A percentile compares a stretch with the other conserved stretches of the same genome.
Evolutionary conservation across 2,329 filamentous ascomycete species (phyloP).

Genomic region (Alternaria ethzedia): DNA sequence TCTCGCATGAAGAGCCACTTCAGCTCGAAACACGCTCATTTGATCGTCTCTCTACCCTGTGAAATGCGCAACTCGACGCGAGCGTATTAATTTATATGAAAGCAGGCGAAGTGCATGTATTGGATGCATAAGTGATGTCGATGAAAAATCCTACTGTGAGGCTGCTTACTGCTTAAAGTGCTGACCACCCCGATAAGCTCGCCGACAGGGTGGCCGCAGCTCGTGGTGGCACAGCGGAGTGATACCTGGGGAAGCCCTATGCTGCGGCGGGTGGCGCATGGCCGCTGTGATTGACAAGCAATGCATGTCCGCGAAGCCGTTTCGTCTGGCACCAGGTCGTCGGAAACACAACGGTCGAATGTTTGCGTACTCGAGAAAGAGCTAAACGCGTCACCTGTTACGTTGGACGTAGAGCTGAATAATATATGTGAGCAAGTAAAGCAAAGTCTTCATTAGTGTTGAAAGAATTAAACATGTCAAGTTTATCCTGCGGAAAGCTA

Average conservation of each 20-base stretch:
- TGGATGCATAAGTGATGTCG: slow-evolving; percentile 4
- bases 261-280: slow-evolving; percentile 15
- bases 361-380: not conserved
- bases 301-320: not conserved
- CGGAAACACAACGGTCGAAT: not conserved
- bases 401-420: not conserved
- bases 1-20: slow-evolving; percentile 33
- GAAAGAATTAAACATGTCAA: not conserved
- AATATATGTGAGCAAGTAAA: not conserved
- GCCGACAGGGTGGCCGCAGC: slow-evolving; percentile 17
- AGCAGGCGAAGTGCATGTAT: slow-evolving; percentile 16
- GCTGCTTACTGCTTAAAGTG: slow-evolving; percentile 31
- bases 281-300: not conserved
- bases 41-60: slow-evolving; percentile 21
- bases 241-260: slow-evolving; percentile 3
- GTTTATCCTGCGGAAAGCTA: not conserved
- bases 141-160: slow-evolving; percentile 11
- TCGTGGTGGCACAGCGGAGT: slow-evolving; percentile 12
- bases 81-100: slow-evolving; percentile 24
- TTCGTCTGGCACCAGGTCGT: not conserved
- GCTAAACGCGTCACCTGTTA: not conserved
- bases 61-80: slow-evolving; percentile 15
- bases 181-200: slow-evolving; percentile 32
- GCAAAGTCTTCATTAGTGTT: not conserved
- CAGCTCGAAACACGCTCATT: slow-evolving; percentile 34